A percentile compares a stretch with the other conserved stretches of the same genome.
Evolutionary conservation across 805 yeast genomes (phyloP).

Genomic region (Candida tallmaniae): DNA sequence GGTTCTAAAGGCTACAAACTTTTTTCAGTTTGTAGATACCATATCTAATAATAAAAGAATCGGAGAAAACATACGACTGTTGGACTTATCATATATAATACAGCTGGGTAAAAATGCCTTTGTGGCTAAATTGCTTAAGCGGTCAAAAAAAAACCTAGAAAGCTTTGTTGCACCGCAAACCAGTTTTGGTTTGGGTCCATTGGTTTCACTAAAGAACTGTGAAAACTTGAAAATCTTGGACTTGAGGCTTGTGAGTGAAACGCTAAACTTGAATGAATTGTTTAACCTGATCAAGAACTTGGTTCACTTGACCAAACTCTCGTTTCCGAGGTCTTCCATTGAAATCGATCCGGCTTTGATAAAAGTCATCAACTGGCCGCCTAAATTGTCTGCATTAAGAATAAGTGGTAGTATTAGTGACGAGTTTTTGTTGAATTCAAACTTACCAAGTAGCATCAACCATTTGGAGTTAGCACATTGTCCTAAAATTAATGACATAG

Average conservation of each 20-base stretch:
- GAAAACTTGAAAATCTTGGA: conserved; percentile 60
- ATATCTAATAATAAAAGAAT: conserved; percentile 44
- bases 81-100: conserved; percentile 75
- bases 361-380: conserved; percentile 69
- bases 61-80: conserved; percentile 56
- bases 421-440: conserved; percentile 63
- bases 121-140: conserved; percentile 74
- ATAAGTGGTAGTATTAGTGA: conserved; percentile 88
- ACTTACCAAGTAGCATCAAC: conserved; percentile 70
- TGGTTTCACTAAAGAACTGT: conserved; percentile 77
- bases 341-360: conserved; percentile 48
- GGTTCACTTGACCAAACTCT: conserved; percentile 61
- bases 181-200: conserved; percentile 87
- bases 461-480: conserved; percentile 82
- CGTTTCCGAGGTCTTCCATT: conserved; percentile 87
- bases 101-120: conserved; percentile 91
- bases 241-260: conserved; percentile 82
- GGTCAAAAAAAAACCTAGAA: conserved; percentile 64
- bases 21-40: conserved; percentile 66
- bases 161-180: conserved; percentile 89
- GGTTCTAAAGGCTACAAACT: conserved; percentile 59
- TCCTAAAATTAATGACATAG: conserved; percentile 65
- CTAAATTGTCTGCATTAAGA: conserved; percentile 62
- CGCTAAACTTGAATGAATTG: conserved; percentile 75
- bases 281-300: conserved; percentile 68